These are phyloP conservation scores for Endoconidiophora polonica DNA, from an alignment of 2,329 filamentous ascomycete genomes.

Conservation along the genomic window DNA sequence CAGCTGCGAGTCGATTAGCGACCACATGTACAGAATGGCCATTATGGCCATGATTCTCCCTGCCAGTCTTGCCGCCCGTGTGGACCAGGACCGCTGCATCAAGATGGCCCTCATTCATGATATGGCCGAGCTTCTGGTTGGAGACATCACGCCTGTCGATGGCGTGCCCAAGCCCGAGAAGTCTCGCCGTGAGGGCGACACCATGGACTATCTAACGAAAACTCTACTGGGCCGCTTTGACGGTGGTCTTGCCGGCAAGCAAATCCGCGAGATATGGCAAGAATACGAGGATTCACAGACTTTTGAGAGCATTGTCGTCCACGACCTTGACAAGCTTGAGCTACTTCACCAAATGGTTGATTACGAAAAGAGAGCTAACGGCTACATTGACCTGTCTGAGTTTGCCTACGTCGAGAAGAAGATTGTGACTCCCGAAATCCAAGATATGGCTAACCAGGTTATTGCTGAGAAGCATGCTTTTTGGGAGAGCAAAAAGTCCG, in stretches of 20 bases:
- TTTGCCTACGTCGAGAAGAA: conserved; percentile 64
- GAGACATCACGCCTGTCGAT: conserved; percentile 92
- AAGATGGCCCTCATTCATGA: conserved; percentile 95
- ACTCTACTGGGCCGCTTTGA: conserved; percentile 58
- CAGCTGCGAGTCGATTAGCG: conserved; percentile 77
- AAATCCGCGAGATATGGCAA: conserved; percentile 71
- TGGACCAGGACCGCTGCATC: conserved; percentile 72
- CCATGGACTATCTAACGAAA: conserved; percentile 79
- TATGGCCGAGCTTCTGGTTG: conserved; percentile 90
- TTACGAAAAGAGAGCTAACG: conserved; percentile 62
- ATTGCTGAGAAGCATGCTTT: conserved; percentile 58
- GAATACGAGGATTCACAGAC: conserved; percentile 88
- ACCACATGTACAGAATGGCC: conserved; percentile 99
- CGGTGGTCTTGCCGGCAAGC: conserved; percentile 48
- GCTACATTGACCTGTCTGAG: conserved; percentile 61
- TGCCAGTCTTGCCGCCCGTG: conserved; percentile 46
- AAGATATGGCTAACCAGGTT: conserved; percentile 61
- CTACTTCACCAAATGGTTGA: conserved; percentile 89
- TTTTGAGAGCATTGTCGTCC: conserved; percentile 72
- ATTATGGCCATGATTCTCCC: conserved; percentile 89
- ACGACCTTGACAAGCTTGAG: conserved; percentile 96
- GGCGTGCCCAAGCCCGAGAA: conserved; percentile 76
- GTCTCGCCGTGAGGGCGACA: conserved; percentile 65
- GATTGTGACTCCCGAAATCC: conserved; percentile 61
- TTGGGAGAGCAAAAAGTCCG: conserved; percentile 37